Base-by-base conservation (phyloP, 139 green algal genomes). In the Volvox africanus region DNA sequence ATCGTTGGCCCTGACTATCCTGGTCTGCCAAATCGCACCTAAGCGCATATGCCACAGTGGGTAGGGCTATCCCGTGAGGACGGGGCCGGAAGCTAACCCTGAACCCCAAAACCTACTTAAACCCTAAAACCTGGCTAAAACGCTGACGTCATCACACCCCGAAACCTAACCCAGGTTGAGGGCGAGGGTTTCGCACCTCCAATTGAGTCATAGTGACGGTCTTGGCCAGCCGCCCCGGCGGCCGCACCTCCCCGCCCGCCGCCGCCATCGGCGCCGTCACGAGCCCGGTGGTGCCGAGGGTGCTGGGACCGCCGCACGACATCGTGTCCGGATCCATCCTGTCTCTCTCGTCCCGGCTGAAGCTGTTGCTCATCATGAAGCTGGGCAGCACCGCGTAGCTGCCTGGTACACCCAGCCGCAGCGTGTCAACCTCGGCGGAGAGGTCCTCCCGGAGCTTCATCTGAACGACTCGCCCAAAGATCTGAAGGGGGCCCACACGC, bases 321-420 rank as follows among this genome's bases (percentile, higher is more conserved):
- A 9, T 9, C 44, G 44, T 55, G 5, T 55, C 44, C 44, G 44
- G 65, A 12, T 73, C 65, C 65, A 6, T 2, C 24, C 21, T 24
- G 65, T 73, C 65, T 30, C 65, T 24, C 12, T 28, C 65, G 11
- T 16, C 65, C 11, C 65, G 35, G 37, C 37, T 67, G 78, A 35
- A 67, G 75, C 5, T 33, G 78, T 20, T 28, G 37, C 37, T 84
- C 21, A 68, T 44, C 78, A 84, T 69, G 21, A 84, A 36, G 78
- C 78, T 68, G 32, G 78, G 75, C 22, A 84, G 21, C 18, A 84
- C 78, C 19, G 78, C 78, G 36, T 84, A 84, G 37, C 21, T 36
- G 37, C 78, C 78, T 0, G 78, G 78, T 44, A 84, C 78, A 24
- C 78, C 78, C 20, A 24, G 12, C 22, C 78, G 78, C 28, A 84